These are phyloP conservation scores for Chlamydomonas sphaeroides DNA, from an alignment of 139 green algal genomes.

Conservation along the genomic window DNA sequence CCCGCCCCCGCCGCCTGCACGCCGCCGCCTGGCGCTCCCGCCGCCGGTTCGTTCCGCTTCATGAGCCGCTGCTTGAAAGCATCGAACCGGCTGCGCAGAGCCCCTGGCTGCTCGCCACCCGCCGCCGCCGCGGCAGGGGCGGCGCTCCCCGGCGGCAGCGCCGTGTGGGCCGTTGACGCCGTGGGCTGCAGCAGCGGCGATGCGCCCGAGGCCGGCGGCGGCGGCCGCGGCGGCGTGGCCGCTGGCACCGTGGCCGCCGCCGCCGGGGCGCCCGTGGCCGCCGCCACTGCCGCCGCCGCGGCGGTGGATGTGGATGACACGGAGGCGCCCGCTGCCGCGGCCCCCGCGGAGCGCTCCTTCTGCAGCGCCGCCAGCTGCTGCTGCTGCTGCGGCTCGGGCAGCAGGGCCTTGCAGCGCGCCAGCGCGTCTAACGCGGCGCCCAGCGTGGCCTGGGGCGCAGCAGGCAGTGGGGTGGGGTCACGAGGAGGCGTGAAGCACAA, in stretches of 20 bases:
- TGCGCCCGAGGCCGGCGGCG: too few relatives aligned
- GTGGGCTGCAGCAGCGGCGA: neutral
- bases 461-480: neutral
- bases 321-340: neutral
- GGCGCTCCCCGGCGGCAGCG: too few relatives aligned
- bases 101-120: neutral
- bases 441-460: constrained; percentile 1
- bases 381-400: constrained; percentile 22
- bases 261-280: neutral
- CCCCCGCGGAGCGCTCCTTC: constrained; percentile 12
- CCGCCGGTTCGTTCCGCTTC: neutral
- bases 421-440: constrained; percentile 8
- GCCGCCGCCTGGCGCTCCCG: neutral
- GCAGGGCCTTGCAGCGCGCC: constrained; percentile 20
- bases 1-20: too few relatives aligned
- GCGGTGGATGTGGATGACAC: constrained; percentile 5
- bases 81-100: constrained; percentile 24
- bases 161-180: too few relatives aligned
- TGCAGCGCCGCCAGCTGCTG: neutral
- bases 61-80: constrained; percentile 30
- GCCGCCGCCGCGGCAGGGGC: neutral
- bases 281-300: neutral
- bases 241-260: too few relatives aligned
- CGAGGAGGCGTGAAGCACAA: too few relatives aligned
- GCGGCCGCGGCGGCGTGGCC: too few relatives aligned